Evolutionary conservation across 805 yeast genomes (phyloP), one percentile per base, ranked within the genome.

Genomic region (Starmerella bombicola): DNA sequence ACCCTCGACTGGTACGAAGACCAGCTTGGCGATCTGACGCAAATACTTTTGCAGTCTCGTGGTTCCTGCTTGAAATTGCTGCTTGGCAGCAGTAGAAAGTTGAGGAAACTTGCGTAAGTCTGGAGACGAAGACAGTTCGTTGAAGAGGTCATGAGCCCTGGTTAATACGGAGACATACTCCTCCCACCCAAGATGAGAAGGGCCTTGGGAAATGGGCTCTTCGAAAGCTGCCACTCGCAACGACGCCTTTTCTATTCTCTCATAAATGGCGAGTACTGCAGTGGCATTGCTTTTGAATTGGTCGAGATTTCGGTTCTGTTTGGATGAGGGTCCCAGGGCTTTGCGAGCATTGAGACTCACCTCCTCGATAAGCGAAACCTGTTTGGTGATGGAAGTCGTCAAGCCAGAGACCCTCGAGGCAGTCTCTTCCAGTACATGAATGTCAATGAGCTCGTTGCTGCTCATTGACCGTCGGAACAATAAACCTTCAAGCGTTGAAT

Each of bases 351-450:
- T 65, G 19, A 65, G 55, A 5, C 85, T 69, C 38, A 69, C 70
- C 23, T 57, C 58, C 5, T 76, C 66, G 40, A 85, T 69, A 36
- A 63, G 65, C 23, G 58, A 64, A 31, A 83, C 64, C 2, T 83
- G 74, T 21, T 61, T 60, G 9, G 73, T 64, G 41, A 85, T 76
- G 33, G 69, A 60, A 2, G 59, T 54, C 8, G 84, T 71, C 30
- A 83, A 60, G 16, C 65, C 66, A 30, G 71, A 69, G 3, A 83
- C 72, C 40, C 74, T 70, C 36, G 67, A 59, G 25, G 86, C 65
- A 40, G 80, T 77, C 53, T 80, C 91, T 38, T 82, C 80, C 24
- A 85, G 68, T 4, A 85, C 85, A 2, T 83, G 77, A 25, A 83
- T 76, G 51, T 84, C 95, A 2, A 42, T 39, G 16, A 45, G 46